Conservation (phyloP, 2,329 filamentous ascomycete genomes). For the Sclerotinia borealis region DNA sequence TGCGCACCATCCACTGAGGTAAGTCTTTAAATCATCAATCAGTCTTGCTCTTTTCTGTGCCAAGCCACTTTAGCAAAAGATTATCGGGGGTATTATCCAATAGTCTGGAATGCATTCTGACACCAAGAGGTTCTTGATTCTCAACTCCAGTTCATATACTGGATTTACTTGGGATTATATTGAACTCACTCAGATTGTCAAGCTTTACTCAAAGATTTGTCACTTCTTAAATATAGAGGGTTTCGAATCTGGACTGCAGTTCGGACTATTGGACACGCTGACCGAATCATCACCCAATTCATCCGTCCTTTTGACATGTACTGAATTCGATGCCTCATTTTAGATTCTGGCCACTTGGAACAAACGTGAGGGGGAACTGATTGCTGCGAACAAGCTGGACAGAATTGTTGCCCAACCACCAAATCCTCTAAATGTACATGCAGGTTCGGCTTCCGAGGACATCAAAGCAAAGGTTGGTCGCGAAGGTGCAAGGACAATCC, state of each 20-base stretch:
- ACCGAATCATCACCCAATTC: not conserved
- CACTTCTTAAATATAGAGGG: not conserved
- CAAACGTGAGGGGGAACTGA: conserved; percentile 71
- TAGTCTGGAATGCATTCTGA: not conserved
- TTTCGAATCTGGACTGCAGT: not conserved
- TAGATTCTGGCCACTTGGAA: conserved; percentile 75
- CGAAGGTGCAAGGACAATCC: conserved; percentile 81
- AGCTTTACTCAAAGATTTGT: not conserved
- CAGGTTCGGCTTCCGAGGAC: conserved; percentile 54
- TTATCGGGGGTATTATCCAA: too few species aligned
- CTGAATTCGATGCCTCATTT: not conserved
- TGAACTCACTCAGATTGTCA: too few species aligned
- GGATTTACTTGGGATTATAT: not conserved
- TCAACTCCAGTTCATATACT: not conserved
- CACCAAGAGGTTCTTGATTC: not conserved
- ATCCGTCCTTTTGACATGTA: not conserved
- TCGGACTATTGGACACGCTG: not conserved
- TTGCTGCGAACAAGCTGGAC: conserved; percentile 58
- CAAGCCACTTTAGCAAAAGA: not conserved
- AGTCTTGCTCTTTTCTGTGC: not conserved
- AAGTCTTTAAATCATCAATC: conserved; percentile 1
- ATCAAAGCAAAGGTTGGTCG: conserved; percentile 61
- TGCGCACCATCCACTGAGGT: conserved; percentile 67
- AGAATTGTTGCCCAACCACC: conserved; percentile 75
- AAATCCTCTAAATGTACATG: conserved; percentile 63